phyloP scores from a whole-genome alignment of 306 rosid genomes.

The Cajanus cajan region DNA sequence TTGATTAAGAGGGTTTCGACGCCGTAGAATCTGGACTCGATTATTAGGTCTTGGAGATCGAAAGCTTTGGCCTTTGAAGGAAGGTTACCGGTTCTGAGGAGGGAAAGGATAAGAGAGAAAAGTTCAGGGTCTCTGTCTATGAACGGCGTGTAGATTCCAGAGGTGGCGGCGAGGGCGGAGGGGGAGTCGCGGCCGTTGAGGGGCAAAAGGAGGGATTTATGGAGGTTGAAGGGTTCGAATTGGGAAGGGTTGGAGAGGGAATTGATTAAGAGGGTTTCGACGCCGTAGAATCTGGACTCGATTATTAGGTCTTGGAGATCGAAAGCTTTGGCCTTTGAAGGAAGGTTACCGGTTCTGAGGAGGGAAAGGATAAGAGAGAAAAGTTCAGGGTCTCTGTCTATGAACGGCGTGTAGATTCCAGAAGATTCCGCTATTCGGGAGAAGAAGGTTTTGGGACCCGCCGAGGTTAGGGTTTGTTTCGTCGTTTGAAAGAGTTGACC shows the following conservation, averaged over 20 bases:
- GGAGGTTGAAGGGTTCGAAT: conserved; percentile 86
- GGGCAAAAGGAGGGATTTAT: conserved; percentile 55
- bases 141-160: conserved; percentile 50
- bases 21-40: conserved; percentile 77
- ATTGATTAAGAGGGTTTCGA: conserved; percentile 58
- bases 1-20: conserved; percentile 58
- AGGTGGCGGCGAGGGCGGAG: conserved; percentile 68
- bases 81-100: conserved; percentile 85
- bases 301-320: conserved; percentile 75
- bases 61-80: conserved; percentile 75
- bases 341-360: conserved; percentile 86
- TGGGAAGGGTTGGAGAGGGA: conserved; percentile 73
- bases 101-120: conserved; percentile 80
- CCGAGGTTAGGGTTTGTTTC: conserved; percentile 69
- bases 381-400: conserved; percentile 88
- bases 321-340: conserved; percentile 69
- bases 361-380: conserved; percentile 85
- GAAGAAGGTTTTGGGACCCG: conserved; percentile 62
- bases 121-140: conserved; percentile 88
- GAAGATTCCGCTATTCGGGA: conserved; percentile 44
- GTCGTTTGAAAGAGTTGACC: conserved; percentile 90
- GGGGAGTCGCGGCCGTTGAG: conserved; percentile 80
- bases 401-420: conserved; percentile 34
- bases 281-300: conserved; percentile 78
- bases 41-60: conserved; percentile 74